Percentiles rank a stretch among this genome's conserved stretches.
Conservation (phyloP, 805 yeast genomes). For the Metschnikowia dekortorum region DNA sequence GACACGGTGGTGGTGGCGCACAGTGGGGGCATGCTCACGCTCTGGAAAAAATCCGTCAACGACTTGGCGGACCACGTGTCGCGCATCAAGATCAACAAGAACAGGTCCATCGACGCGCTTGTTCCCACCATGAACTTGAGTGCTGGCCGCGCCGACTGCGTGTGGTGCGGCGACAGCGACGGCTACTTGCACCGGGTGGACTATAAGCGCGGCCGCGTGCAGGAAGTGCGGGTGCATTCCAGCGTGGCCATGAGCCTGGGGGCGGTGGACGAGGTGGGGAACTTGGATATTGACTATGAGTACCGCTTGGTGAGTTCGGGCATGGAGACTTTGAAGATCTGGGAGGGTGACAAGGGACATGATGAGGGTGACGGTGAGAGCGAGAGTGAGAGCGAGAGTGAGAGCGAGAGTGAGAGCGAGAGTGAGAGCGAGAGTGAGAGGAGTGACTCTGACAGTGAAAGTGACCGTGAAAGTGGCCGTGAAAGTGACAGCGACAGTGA, state of each 20-base stretch:
- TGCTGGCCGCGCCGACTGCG: conserved; percentile 41
- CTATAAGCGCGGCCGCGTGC: conserved; percentile 56
- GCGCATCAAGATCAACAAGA: conserved; percentile 63
- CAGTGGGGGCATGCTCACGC: conserved; percentile 85
- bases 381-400: conserved; percentile 21
- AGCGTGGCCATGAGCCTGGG: conserved; percentile 29
- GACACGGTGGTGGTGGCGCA: conserved; percentile 74
- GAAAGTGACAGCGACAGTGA: neutral
- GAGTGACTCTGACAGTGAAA: too few species aligned
- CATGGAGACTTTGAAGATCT: conserved; percentile 73
- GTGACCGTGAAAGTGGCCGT: conserved; percentile 10
- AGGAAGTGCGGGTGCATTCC: conserved; percentile 65
- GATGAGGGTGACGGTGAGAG: conserved; percentile 12
- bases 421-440: conserved; percentile 2
- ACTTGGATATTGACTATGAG: conserved; percentile 73
- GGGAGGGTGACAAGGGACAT: conserved; percentile 36
- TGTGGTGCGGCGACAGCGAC: conserved; percentile 78
- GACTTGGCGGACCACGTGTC: conserved; percentile 72
- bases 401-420: conserved; percentile 7
- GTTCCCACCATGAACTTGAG: conserved; percentile 52
- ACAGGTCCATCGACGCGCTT: conserved; percentile 70
- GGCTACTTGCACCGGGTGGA: conserved; percentile 70
- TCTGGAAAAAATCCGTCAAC: conserved; percentile 76
- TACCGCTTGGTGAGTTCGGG: conserved; percentile 81
- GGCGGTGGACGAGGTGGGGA: conserved; percentile 65